Conservation (phyloP, 169 alveolate species). For the Eimeria praecox region DNA sequence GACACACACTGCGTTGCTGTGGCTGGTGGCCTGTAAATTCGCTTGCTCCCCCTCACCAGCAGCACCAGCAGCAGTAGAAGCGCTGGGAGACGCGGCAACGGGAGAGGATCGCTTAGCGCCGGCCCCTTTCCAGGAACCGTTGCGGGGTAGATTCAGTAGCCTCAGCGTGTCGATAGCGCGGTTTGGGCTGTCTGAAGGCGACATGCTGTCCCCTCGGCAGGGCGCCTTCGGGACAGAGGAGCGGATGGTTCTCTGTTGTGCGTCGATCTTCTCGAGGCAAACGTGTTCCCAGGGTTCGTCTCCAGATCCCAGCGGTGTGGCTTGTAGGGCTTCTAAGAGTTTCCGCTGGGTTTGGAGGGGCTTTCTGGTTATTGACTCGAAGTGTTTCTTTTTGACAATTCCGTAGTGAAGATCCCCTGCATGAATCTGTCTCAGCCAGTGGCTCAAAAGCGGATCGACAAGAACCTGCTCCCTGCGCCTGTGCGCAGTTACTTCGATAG, state of each 20-base stretch:
- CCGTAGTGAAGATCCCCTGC: background rate
- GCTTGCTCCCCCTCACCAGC: background rate
- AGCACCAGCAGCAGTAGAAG: conserved; percentile 12
- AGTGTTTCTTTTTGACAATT: conserved; percentile 39
- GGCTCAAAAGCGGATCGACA: background rate
- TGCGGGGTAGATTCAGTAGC: conserved; percentile 87
- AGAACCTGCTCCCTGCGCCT: conserved; percentile 5
- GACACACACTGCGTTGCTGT: background rate
- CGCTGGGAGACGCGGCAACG: background rate
- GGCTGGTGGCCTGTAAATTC: background rate
- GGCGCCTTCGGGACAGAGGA: background rate
- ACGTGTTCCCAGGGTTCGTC: background rate
- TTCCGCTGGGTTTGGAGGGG: background rate
- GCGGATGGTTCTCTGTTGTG: too few relatives aligned
- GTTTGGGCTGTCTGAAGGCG: too few relatives aligned
- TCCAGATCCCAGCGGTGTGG: background rate
- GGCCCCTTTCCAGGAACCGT: conserved; percentile 62
- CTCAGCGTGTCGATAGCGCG: too few relatives aligned
- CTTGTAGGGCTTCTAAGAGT: background rate
- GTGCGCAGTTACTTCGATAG: background rate
- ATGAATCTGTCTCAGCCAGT: background rate
- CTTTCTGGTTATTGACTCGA: background rate
- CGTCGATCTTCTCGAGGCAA: background rate
- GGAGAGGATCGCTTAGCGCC: conserved; percentile 54
- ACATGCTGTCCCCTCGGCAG: too few relatives aligned